phyloP scores from a whole-genome alignment of 129 eudicot species.

The Artemisia annua region DNA sequence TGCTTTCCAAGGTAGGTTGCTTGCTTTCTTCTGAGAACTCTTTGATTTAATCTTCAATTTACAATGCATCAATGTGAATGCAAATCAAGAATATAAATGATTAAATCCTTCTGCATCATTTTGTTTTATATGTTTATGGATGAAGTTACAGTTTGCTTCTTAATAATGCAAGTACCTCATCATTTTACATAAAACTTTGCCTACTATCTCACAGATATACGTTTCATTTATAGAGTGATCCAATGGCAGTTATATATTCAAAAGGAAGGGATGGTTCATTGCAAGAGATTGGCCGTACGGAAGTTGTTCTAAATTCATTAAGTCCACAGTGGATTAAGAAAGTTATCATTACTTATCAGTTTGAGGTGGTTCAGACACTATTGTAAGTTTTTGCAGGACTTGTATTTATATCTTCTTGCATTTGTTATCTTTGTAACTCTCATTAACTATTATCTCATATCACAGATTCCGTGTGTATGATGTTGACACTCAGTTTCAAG shows the following conservation, averaged over 20 bases:
- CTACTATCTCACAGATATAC: conserved; percentile 27
- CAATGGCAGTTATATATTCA: conserved; percentile 76
- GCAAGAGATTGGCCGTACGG: conserved; percentile 94
- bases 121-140: neutral
- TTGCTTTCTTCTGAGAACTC: conserved; percentile 12
- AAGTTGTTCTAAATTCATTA: conserved; percentile 80
- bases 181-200: conserved; percentile 25
- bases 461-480: conserved; percentile 94
- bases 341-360: conserved; percentile 63
- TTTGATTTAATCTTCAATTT: neutral
- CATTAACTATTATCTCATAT: conserved; percentile 18
- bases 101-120: neutral
- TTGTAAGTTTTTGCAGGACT: conserved; percentile 59
- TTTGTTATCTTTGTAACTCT: conserved; percentile 13
- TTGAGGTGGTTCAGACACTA: conserved; percentile 82
- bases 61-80: too few species aligned
- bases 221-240: conserved; percentile 81
- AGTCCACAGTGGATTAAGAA: conserved; percentile 87
- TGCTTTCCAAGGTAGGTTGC: conserved; percentile 82
- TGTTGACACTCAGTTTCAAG: conserved; percentile 82
- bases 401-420: conserved; percentile 11
- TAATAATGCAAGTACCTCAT: conserved; percentile 16
- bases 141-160: neutral
- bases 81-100: too few species aligned
- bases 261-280: conserved; percentile 81